Evolutionary conservation across 352 stramenopile species (phyloP).

Genomic region (Phytopythium delawarense): DNA sequence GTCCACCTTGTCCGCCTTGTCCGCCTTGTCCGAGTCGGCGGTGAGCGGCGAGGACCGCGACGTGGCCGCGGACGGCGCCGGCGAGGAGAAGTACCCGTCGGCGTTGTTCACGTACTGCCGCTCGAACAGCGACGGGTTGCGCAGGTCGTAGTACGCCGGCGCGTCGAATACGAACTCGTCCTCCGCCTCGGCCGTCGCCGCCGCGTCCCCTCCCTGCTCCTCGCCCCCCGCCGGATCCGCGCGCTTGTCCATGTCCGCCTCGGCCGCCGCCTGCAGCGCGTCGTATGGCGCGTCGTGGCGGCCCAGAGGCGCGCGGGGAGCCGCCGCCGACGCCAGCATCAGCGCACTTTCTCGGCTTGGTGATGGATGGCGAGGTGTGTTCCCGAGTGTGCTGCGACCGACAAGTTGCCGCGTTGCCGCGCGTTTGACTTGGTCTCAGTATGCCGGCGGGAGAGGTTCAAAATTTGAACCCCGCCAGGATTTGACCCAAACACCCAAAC

Average conservation of each 20-base stretch:
- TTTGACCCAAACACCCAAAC: neutral
- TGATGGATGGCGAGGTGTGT: neutral
- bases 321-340: neutral
- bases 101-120: constrained; percentile 81
- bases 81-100: constrained; percentile 74
- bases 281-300: neutral
- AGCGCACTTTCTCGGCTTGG: neutral
- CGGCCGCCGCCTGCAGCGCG: constrained; percentile 22
- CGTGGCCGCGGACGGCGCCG: constrained; percentile 12
- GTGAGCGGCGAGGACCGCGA: constrained; percentile 10
- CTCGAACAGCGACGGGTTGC: constrained; percentile 58
- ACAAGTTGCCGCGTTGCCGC: neutral
- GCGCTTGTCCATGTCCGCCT: constrained; percentile 21
- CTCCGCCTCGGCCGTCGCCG: constrained; percentile 28
- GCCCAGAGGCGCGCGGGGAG: neutral
- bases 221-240: constrained; percentile 8
- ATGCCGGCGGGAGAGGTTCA: neutral
- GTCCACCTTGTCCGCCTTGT: constrained; percentile 9
- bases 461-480: neutral
- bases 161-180: constrained; percentile 77
- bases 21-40: constrained; percentile 9
- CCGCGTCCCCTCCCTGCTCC: constrained; percentile 23
- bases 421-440: neutral
- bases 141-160: constrained; percentile 80
- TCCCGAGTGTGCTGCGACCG: neutral